These are phyloP conservation scores for Colletotrichum nymphaeae DNA, from an alignment of 2,329 filamentous ascomycete genomes.

Conservation along the genomic window DNA sequence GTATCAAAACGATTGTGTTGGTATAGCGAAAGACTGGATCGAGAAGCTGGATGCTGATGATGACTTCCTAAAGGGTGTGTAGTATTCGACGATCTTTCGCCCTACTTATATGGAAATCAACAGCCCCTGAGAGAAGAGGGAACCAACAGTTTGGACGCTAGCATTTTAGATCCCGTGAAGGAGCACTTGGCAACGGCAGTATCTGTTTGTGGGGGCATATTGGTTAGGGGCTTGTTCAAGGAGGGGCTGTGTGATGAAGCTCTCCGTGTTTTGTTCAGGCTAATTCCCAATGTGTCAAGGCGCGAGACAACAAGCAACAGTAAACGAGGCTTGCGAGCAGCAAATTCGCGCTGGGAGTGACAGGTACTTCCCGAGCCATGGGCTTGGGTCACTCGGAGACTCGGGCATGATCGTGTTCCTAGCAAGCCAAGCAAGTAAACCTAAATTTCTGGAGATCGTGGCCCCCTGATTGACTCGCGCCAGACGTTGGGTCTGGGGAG, in stretches of 20 bases:
- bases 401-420: constrained; percentile 13
- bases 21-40: constrained; percentile 18
- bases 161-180: not conserved
- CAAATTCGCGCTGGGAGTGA: not conserved
- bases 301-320: not conserved
- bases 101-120: constrained; percentile 20
- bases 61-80: not conserved
- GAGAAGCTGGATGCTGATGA: constrained; percentile 18
- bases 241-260: constrained; percentile 10
- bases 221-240: not conserved
- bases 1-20: constrained; percentile 6
- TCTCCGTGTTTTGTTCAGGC: not conserved
- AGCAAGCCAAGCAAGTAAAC: constrained; percentile 1
- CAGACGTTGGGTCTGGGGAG: not conserved
- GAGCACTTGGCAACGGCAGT: not conserved
- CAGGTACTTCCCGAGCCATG: not conserved
- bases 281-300: not conserved
- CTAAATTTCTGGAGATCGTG: constrained; percentile 6
- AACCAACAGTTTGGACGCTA: not conserved
- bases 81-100: not conserved
- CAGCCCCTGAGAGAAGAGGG: not conserved
- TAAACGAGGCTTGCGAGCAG: not conserved
- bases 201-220: constrained; percentile 1
- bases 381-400: not conserved
- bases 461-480: constrained; percentile 16